These are phyloP conservation scores for Mycena vulgaris DNA, from an alignment of 768 basidiomycete species.

Conservation along the genomic window DNA sequence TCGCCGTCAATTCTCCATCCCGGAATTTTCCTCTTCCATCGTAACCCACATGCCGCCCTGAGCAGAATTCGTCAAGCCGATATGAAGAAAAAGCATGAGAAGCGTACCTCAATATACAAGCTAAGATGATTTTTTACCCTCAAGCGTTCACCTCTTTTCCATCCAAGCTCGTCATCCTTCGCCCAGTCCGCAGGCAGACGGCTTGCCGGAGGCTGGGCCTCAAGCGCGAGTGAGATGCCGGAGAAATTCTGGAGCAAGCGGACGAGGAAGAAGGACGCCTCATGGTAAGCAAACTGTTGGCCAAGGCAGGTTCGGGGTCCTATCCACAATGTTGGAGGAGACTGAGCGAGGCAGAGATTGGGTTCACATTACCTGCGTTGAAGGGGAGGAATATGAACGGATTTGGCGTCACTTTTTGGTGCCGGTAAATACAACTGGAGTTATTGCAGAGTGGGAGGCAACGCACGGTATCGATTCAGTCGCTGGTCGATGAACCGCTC, in stretches of 20 bases:
- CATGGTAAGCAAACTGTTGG: conserved; percentile 76
- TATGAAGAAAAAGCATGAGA: neutral
- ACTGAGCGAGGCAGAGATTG: too few relatives aligned
- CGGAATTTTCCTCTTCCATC: conserved; percentile 45
- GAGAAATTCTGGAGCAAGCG: conserved; percentile 71
- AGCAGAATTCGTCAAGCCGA: neutral
- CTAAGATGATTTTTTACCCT: conserved; percentile 66
- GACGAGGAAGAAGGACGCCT: conserved; percentile 73
- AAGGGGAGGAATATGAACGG: neutral
- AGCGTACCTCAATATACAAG: conserved; percentile 61
- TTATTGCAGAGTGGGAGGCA: neutral
- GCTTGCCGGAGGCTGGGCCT: conserved; percentile 54
- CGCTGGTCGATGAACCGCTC: too few relatives aligned
- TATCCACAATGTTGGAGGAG: neutral
- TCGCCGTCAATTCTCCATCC: neutral
- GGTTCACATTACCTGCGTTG: neutral
- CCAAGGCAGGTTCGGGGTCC: conserved; percentile 52
- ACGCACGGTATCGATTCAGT: neutral
- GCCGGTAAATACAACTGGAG: too few relatives aligned
- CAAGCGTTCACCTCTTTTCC: conserved; percentile 62
- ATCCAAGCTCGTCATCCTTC: conserved; percentile 45
- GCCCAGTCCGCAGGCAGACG: conserved; percentile 47
- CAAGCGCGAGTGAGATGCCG: conserved; percentile 58
- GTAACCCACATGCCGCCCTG: conserved; percentile 53
- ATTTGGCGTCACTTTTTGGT: neutral